Conservation (phyloP, 2,329 filamentous ascomycete genomes). For the Cadophora sp. region DNA sequence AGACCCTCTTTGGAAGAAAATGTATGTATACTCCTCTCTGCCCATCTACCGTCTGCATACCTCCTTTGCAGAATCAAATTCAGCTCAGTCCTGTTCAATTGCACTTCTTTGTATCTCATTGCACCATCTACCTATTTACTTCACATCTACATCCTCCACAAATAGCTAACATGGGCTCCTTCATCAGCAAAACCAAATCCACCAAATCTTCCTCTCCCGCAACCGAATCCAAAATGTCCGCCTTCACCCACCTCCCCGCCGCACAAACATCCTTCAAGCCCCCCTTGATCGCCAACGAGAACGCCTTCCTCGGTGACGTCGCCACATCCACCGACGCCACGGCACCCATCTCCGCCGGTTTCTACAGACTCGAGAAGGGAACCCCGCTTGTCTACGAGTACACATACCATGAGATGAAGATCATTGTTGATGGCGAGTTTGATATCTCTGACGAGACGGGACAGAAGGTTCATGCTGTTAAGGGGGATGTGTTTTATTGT, state of each 20-base stretch:
- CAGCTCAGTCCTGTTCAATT: background rate
- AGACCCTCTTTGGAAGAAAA: conserved; percentile 26
- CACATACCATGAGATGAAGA: conserved; percentile 72
- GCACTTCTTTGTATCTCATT: background rate
- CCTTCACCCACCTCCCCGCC: conserved; percentile 54
- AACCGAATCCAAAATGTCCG: conserved; percentile 31
- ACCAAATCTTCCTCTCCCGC: conserved; percentile 21
- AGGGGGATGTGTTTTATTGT: conserved; percentile 69
- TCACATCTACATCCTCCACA: conserved; percentile 8
- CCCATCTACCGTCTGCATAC: background rate
- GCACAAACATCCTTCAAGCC: conserved; percentile 64
- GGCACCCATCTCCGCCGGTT: conserved; percentile 62
- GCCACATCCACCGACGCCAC: conserved; percentile 53
- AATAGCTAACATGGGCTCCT: conserved; percentile 42
- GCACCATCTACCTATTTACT: background rate
- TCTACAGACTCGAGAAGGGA: conserved; percentile 68
- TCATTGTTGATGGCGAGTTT: conserved; percentile 68
- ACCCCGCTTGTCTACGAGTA: conserved; percentile 68
- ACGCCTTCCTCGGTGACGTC: conserved; percentile 66
- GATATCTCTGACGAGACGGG: conserved; percentile 67
- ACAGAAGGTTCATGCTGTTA: conserved; percentile 59
- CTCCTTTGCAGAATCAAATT: background rate
- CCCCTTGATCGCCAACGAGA: conserved; percentile 68
- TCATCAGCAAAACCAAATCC: conserved; percentile 44
- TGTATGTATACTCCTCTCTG: conserved; percentile 30